Evolutionary conservation across 192 early-diverging fungal genomes (phyloP).

Genomic region (Rhizoclosmatium globosum): DNA sequence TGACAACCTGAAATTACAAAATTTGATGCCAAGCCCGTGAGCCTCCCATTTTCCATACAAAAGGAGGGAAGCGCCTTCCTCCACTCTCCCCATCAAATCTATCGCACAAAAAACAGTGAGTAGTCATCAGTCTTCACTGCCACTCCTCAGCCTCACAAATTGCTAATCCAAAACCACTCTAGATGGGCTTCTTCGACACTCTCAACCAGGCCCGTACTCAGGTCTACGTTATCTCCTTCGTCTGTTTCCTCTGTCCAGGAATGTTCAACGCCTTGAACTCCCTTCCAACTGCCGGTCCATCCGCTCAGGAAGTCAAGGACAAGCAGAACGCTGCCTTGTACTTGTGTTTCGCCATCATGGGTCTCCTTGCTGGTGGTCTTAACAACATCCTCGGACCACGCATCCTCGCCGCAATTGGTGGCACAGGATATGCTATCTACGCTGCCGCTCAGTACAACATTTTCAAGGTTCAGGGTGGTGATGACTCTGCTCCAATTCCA

Average conservation of each 20-base stretch:
- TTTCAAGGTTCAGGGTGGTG: constrained; percentile 65
- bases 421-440: constrained; percentile 76
- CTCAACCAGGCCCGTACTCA: constrained; percentile 59
- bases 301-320: background rate
- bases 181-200: constrained; percentile 13
- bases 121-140: no score
- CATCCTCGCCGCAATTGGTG: constrained; percentile 72
- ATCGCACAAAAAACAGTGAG: no score
- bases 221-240: constrained; percentile 71
- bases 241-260: constrained; percentile 73
- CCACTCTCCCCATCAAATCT: no score
- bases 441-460: constrained; percentile 74
- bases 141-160: no score
- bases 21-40: no score
- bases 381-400: constrained; percentile 81
- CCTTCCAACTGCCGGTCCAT: background rate
- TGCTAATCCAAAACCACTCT: background rate
- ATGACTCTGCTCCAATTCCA: constrained; percentile 42
- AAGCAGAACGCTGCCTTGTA: constrained; percentile 12
- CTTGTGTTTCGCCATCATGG: background rate
- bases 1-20: no score
- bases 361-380: constrained; percentile 11
- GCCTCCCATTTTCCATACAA: no score
- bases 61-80: no score
- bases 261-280: constrained; percentile 22